Evolutionary conservation across 805 yeast genomes (phyloP).

Genomic region (Candida chilensis): DNA sequence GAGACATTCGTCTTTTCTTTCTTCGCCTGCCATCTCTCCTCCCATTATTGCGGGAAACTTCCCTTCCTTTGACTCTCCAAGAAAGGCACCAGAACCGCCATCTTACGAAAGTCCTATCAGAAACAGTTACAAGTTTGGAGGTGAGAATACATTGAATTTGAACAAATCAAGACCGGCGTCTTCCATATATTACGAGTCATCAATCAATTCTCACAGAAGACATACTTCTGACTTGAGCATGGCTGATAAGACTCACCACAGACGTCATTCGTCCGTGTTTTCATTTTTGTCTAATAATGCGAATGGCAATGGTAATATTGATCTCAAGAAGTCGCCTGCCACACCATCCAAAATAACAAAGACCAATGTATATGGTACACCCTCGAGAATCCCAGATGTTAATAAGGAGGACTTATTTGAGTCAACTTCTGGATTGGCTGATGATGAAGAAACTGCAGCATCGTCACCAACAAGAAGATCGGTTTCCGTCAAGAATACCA

Average conservation of each 20-base stretch:
- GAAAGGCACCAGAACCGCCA: slow-evolving; percentile 70
- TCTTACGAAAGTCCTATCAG: slow-evolving; percentile 18
- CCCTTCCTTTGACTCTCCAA: slow-evolving; percentile 47
- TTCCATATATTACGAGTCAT: slow-evolving; percentile 38
- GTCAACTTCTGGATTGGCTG: no score
- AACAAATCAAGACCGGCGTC: slow-evolving; percentile 31
- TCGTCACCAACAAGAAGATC: slow-evolving; percentile 33
- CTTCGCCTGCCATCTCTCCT: slow-evolving; percentile 6
- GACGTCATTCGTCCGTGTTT: slow-evolving; percentile 53
- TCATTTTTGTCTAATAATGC: slow-evolving; percentile 33
- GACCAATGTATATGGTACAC: no score
- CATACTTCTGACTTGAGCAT: slow-evolving; percentile 31
- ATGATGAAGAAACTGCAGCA: slow-evolving; percentile 2
- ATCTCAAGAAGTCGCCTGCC: not conserved
- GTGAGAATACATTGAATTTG: slow-evolving; percentile 7
- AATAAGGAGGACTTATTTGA: no score
- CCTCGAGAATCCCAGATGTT: no score
- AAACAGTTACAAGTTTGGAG: slow-evolving; percentile 24
- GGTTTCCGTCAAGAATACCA: slow-evolving; percentile 36
- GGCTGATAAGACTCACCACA: slow-evolving; percentile 26
- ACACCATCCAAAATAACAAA: slow-evolving; percentile 7
- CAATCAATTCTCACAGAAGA: slow-evolving; percentile 25
- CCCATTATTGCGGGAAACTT: slow-evolving; percentile 1
- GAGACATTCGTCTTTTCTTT: slow-evolving; percentile 1
- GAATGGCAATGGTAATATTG: no score